These are phyloP conservation scores for Tetradesmus obliquus DNA, from an alignment of 139 green algal species.

Conservation along the genomic window DNA sequence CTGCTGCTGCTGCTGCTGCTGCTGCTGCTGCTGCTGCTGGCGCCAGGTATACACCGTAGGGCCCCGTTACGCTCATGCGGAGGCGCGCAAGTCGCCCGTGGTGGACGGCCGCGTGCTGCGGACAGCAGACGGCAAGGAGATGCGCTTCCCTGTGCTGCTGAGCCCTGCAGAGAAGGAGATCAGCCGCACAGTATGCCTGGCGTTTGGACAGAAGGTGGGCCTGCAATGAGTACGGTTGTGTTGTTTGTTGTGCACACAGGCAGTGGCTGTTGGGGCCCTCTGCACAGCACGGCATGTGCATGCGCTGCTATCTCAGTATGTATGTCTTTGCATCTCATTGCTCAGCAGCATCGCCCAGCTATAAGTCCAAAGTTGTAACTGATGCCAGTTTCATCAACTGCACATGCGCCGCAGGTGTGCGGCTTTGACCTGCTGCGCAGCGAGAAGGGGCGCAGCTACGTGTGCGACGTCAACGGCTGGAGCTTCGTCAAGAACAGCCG, in stretches of 20 bases:
- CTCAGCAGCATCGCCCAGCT: no score
- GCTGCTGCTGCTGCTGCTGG: slow-evolving; percentile 43
- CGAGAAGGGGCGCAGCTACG: slow-evolving; percentile 53
- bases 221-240: no score
- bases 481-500: slow-evolving; percentile 98
- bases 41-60: slow-evolving; percentile 68
- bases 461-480: slow-evolving; percentile 99
- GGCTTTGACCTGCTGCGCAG: slow-evolving; percentile 93
- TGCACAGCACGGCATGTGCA: not conserved
- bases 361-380: no score
- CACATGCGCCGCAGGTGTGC: no score
- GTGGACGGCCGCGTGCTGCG: slow-evolving; percentile 87
- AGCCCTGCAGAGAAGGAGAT: slow-evolving; percentile 85
- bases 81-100: slow-evolving; percentile 97
- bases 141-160: slow-evolving; percentile 53
- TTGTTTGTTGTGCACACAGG: no score
- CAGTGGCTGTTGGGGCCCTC: not conserved
- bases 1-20: slow-evolving; percentile 57
- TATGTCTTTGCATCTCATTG: no score
- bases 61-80: slow-evolving; percentile 90
- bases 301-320: no score
- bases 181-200: slow-evolving; percentile 91
- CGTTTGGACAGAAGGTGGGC: slow-evolving; percentile 87
- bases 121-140: slow-evolving; percentile 63
- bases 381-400: no score